phyloP scores from a whole-genome alignment of 805 yeast genomes.

The Nakazawaea populi region DNA sequence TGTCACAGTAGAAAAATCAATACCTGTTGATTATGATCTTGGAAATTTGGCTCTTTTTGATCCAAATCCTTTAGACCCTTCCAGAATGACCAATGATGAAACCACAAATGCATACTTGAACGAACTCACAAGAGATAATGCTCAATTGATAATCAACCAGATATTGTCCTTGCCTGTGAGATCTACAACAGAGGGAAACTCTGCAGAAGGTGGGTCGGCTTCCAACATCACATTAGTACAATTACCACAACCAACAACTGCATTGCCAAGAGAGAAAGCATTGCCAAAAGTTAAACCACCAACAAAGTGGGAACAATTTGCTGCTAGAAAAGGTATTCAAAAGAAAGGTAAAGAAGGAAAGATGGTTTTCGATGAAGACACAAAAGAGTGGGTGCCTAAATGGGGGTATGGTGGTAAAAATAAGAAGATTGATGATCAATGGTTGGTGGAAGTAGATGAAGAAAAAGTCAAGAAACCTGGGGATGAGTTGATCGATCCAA shows the following conservation, averaged over 20 bases:
- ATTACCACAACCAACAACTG: constrained; percentile 78
- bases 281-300: constrained; percentile 88
- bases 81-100: constrained; percentile 44
- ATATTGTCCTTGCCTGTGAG: constrained; percentile 83
- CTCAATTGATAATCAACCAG: constrained; percentile 87
- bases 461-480: constrained; percentile 46
- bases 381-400: constrained; percentile 94
- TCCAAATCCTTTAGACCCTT: constrained; percentile 73
- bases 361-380: constrained; percentile 81
- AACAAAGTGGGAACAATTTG: constrained; percentile 96
- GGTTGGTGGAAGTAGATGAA: constrained; percentile 94
- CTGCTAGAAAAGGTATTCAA: constrained; percentile 90
- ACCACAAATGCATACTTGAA: constrained; percentile 60
- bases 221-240: constrained; percentile 77
- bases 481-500: constrained; percentile 78
- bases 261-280: constrained; percentile 91
- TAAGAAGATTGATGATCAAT: constrained; percentile 80
- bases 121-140: constrained; percentile 79
- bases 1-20: constrained; percentile 84
- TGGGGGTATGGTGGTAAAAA: constrained; percentile 98
- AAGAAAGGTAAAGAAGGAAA: constrained; percentile 88
- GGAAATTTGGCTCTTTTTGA: constrained; percentile 92
- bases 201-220: constrained; percentile 49
- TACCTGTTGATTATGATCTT: constrained; percentile 83
- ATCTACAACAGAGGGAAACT: constrained; percentile 70